Evolutionary conservation across 345 rosid species (phyloP), one percentile per base, ranked within the genome.

Genomic region (Brassica juncea): DNA sequence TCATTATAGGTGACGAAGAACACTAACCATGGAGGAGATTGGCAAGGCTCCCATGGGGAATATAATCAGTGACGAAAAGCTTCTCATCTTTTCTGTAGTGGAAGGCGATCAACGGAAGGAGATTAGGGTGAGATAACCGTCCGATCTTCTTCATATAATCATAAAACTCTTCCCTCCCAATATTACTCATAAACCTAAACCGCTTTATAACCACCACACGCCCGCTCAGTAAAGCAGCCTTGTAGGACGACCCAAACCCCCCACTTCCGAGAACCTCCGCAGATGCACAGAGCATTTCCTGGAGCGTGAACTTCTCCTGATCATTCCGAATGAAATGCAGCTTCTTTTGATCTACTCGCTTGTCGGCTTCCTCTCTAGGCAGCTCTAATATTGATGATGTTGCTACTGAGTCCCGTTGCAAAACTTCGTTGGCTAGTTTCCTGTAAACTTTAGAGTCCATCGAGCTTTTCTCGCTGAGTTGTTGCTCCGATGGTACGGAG

Each of bases 261-360:
- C 95, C 92, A 66, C 90, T 91, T 0, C 99, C 97, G 74, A 94
- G 66, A 15, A 88, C 87, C 83, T 92, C 92, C 3, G 97, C 97
- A 0, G 97, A 90, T 0, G 97, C 91, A 68, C 92, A 84, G 2
- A 92, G 95, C 71, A 92, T 80, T 68, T 92, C 94, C 12, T 85
- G 92, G 61, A 92, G 80, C 57, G 90, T 91, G 35, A 94, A 94
- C 64, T 44, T 85, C 80, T 86, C 91, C 70, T 81, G 63, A 30
- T 85, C 89, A 37, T 82, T 73, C 59, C 88, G 77, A 3, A 90
- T 85, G 55, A 94, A 94, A 39, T 80, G 72, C 1, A 94, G 39
- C 81, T 87, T 84, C 67, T 85, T 85, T 0, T 66, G 84, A 9
- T 85, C 89, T 2, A 35, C 73, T 55, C 72, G 70, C 70, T 61